Base-by-base conservation (phyloP, 208 protist genomes). In the Leptomonas pyrrhocoris region DNA sequence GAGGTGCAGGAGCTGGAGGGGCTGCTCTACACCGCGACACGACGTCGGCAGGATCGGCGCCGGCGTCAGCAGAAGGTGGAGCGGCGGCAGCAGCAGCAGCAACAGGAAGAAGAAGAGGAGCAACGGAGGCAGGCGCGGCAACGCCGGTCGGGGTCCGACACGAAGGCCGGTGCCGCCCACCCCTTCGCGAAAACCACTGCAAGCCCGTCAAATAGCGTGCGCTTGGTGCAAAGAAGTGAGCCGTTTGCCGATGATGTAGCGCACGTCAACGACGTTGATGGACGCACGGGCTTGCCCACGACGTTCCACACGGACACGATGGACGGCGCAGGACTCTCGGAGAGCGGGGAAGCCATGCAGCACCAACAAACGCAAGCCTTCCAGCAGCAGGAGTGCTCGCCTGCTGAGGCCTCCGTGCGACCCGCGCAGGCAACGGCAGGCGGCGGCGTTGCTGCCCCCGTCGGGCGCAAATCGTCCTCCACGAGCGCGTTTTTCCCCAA, bases 1-100 rank as follows among this genome's bases (percentile, higher is more conserved):
- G 78, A 79, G 42, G 65, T 73, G 45, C 69, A 66, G 30, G 60
- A 83, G 63, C 51, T 68, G 30, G 60, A 79, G 16, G 73, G 62
- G 38, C 57, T 79, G 16, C 78, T 70, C 5, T 68, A 79, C 54
- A 72, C 53, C 9, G 64, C 66, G 19, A 60, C 50, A 8, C 50
- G 61, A 23, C 74, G 66, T 0, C 73, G 53, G 18, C 68, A 73
- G 38, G 67, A 73, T 34, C 56, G 67, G 9, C 36, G 56, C 7
- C 54, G 56, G 2, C 68, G 70, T n/a, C 61, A 63, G 40, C 58
- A 65, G 31, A 55, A 66, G 18, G 46, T 23, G 28, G 7, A 40
- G 43, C 38, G 31, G 21, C 64, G 63, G 15, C 74, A 34, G 59
- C 15, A 34, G 50, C 46, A 66, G 46, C 43, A 53, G 38, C 38